A percentile compares a stretch with the other conserved stretches of the same genome.
These are phyloP conservation scores for Vicia faba DNA, from an alignment of 306 rosid species.

Conservation along the genomic window DNA sequence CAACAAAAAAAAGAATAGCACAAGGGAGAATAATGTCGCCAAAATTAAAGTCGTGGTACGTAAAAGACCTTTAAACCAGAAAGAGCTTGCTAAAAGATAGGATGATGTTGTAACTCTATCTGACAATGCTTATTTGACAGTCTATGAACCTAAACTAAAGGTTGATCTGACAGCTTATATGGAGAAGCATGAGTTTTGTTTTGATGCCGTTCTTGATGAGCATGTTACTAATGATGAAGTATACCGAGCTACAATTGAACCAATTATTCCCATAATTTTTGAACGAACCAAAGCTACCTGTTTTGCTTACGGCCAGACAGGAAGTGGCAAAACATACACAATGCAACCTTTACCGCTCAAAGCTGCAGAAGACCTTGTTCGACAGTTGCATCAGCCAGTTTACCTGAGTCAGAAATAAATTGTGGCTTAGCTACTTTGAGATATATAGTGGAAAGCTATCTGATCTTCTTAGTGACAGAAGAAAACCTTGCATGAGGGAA, in stretches of 20 bases:
- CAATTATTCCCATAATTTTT: too few relatives aligned
- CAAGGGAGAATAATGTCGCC: too few relatives aligned
- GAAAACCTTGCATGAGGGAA: too few relatives aligned
- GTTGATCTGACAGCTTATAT: slow-evolving; percentile 98
- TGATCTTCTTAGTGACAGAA: too few relatives aligned
- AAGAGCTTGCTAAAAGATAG: slow-evolving; percentile 92
- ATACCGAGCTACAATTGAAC: too few relatives aligned
- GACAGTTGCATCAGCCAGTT: slow-evolving; percentile 82
- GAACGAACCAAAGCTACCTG: too few relatives aligned
- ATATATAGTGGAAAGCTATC: slow-evolving; percentile 95
- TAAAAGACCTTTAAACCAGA: slow-evolving; percentile 96
- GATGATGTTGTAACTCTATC: slow-evolving; percentile 84
- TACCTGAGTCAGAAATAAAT: too few relatives aligned
- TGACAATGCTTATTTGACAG: slow-evolving; percentile 72
- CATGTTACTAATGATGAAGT: too few relatives aligned
- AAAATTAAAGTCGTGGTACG: too few relatives aligned
- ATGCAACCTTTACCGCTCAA: slow-evolving; percentile 98
- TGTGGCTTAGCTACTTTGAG: slow-evolving; percentile 99
- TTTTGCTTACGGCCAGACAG: slow-evolving; percentile 88
- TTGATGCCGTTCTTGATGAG: slow-evolving; percentile 99
- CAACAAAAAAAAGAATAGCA: too few relatives aligned
- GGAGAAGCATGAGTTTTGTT: slow-evolving; percentile 98
- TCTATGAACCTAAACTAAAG: slow-evolving; percentile 93
- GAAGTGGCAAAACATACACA: slow-evolving; percentile 98
- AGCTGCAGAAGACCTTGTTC: slow-evolving; percentile 89